phyloP scores from a whole-genome alignment of 2,329 filamentous ascomycete genomes.

The Cladophialophora immunda region DNA sequence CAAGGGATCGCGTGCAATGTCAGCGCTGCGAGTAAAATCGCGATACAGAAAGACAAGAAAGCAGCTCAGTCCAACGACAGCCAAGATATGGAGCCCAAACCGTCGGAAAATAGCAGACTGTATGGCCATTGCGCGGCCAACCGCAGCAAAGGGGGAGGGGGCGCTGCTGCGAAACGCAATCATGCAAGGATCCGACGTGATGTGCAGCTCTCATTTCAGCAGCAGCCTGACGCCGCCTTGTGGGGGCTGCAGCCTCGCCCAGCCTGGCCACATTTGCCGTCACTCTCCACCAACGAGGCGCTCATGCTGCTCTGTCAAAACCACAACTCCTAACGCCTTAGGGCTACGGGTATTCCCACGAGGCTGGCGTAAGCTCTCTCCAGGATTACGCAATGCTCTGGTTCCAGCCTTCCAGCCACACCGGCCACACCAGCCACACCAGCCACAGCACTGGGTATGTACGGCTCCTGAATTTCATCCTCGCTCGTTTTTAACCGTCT shows the following conservation, averaged over 20 bases:
- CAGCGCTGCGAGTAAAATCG: background rate
- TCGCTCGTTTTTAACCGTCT: too few relatives aligned
- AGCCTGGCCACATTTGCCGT: background rate
- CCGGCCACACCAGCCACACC: background rate
- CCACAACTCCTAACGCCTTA: background rate
- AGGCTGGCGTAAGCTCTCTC: background rate
- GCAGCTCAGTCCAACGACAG: constrained; percentile 4
- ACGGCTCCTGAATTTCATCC: background rate
- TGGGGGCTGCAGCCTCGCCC: background rate
- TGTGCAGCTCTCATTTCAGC: background rate
- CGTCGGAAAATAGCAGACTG: constrained; percentile 2
- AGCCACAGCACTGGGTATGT: too few relatives aligned
- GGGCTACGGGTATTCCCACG: background rate
- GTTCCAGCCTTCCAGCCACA: background rate
- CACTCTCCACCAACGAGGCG: background rate
- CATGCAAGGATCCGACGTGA: background rate
- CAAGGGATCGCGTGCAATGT: constrained; percentile 12
- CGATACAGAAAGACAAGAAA: constrained; percentile 14
- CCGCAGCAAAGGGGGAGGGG: background rate
- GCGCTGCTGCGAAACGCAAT: constrained; percentile 1
- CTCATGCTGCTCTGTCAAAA: background rate
- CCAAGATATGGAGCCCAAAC: constrained; percentile 2
- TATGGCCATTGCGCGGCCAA: constrained; percentile 9
- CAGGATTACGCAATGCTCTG: background rate
- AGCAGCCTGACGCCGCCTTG: background rate